Percentiles rank a stretch among this genome's conserved stretches.
phyloP scores from a whole-genome alignment of 148 eudicot species.

The Heliosperma pusillum region DNA sequence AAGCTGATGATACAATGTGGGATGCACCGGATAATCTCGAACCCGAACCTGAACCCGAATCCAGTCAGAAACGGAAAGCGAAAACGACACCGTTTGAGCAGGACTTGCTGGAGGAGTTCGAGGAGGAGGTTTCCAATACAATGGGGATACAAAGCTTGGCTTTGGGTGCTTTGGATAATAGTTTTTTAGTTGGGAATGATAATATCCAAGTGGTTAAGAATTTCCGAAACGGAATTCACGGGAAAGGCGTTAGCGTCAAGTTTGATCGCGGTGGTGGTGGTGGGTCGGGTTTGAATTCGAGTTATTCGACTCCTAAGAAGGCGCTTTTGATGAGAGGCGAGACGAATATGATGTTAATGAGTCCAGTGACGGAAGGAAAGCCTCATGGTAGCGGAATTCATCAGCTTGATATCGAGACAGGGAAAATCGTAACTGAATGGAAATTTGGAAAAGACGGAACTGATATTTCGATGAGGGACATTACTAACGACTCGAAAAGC shows the following conservation, averaged over 20 bases:
- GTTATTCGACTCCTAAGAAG: constrained; percentile 60
- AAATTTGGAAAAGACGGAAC: constrained; percentile 88
- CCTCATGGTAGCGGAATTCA: constrained; percentile 67
- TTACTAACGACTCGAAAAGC: constrained; percentile 74
- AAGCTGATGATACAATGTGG: constrained; percentile 88
- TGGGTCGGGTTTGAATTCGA: neutral
- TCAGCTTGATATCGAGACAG: constrained; percentile 90
- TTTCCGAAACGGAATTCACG: constrained; percentile 90
- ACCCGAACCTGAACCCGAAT: constrained; percentile 33
- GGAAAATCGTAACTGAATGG: constrained; percentile 88
- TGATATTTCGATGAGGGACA: constrained; percentile 86
- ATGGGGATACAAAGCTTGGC: constrained; percentile 86
- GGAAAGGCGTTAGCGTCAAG: constrained; percentile 81
- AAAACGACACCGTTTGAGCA: constrained; percentile 33
- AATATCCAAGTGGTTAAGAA: constrained; percentile 94
- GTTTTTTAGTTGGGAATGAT: constrained; percentile 70
- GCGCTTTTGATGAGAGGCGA: constrained; percentile 88
- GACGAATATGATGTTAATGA: constrained; percentile 89
- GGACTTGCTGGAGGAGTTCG: constrained; percentile 77
- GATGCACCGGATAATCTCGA: constrained; percentile 50
- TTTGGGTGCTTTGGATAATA: constrained; percentile 87
- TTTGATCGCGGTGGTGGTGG: constrained; percentile 36
- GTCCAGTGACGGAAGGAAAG: constrained; percentile 67
- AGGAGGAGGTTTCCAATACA: constrained; percentile 56
- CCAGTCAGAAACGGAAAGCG: constrained; percentile 27